phyloP scores from a whole-genome alignment of 345 rosid species.

The Syzygium aqueum region DNA sequence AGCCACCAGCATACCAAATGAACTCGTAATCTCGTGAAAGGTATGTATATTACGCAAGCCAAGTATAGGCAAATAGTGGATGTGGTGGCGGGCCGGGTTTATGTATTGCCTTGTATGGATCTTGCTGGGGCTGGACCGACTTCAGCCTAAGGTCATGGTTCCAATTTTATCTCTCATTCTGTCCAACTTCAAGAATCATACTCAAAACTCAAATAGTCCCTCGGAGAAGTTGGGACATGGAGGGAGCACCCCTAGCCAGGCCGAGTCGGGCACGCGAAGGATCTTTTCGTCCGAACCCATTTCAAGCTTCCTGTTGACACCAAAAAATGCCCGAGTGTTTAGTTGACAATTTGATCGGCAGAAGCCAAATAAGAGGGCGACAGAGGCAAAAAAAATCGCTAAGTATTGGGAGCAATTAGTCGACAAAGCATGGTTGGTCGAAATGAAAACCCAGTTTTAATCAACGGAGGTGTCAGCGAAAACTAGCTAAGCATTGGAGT shows the following conservation, averaged over 20 bases:
- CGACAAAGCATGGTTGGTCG: background rate
- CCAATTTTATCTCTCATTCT: background rate
- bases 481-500: too few relatives aligned
- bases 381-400: fast-evolving
- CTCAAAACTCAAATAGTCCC: background rate
- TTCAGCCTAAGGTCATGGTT: background rate
- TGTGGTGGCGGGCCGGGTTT: background rate
- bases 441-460: background rate
- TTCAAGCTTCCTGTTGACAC: background rate
- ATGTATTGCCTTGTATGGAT: background rate
- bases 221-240: background rate
- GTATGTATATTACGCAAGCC: background rate
- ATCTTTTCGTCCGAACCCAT: background rate
- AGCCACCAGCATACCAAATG: background rate
- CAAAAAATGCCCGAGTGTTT: background rate
- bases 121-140: background rate
- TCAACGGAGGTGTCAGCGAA: fast-evolving
- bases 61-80: background rate
- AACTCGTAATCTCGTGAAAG: background rate
- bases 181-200: background rate
- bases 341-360: background rate
- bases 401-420: background rate
- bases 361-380: background rate
- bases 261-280: background rate
- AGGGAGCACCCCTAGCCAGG: background rate